Evolutionary conservation across 2,329 filamentous ascomycete species (phyloP), one percentile per base, ranked within the genome.

Genomic region (Cyanodermella asteris): DNA sequence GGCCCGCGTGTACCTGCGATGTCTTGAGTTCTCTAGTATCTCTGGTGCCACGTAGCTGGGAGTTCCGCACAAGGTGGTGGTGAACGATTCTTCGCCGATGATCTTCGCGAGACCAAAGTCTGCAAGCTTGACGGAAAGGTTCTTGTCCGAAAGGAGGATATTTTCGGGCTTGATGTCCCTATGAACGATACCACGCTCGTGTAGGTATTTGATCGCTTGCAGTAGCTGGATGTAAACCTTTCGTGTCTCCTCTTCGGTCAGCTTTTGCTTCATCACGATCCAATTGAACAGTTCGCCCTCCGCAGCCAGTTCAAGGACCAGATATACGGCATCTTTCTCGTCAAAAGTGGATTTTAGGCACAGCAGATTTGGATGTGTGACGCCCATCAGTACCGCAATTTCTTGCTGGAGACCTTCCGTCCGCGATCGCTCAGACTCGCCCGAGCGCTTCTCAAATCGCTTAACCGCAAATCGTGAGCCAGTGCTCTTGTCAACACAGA

Each of bases 61-160:
- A n/a, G 87, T 97, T 34, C 87, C 87, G 45, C 87, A 73, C 34
- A 97, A 55, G 1, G 87, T 94, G 0, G 82, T 93, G 2, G 87
- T 94, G 44, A 97, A 97, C 0, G 84, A 93, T 44, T 93, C 81
- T 46, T 97, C 87, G 33, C 90, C 90, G 36, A 97, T 91, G 36
- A 97, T 94, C 52, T 97, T 97, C 20, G 87, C 84, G 18, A 97
- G 61, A 22, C 87, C 87, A 49, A 97, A 97, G 48, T 97, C 87
- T 12, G 82, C 87, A 32, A 97, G 55, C 51, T 97, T 97, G 34
- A 91, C 72, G 30, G 72, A 71, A 15, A 93, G 53, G 17, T 87
- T 62, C 40, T 78, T 80, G 49, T 93, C 80, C 5, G 74, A 69
- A 18, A 97, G 55, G 6, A 97, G 54, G 17, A 97, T 94, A 40